Percentiles rank a stretch among this genome's conserved stretches.
These are phyloP conservation scores for Citrullus amarus DNA, from an alignment of 306 rosid genomes.

Conservation along the genomic window DNA sequence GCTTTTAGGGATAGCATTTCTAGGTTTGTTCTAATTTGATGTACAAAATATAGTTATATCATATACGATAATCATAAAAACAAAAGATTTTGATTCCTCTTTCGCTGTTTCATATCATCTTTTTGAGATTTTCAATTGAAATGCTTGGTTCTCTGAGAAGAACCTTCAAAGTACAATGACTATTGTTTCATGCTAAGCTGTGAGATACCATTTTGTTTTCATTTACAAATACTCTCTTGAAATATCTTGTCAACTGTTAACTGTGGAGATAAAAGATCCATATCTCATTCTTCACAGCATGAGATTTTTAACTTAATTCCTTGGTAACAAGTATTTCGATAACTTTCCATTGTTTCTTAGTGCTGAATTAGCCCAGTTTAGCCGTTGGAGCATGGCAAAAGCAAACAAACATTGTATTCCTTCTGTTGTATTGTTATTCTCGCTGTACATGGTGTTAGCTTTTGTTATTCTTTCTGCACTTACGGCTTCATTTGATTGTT, in stretches of 20 bases:
- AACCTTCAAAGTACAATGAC: not conserved
- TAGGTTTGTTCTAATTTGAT: not conserved
- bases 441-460: not conserved
- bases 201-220: not conserved
- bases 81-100: not conserved
- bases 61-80: too few relatives aligned
- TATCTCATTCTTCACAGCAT: not conserved
- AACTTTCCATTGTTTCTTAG: not conserved
- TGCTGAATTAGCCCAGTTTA: not conserved
- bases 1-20: not conserved
- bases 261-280: not conserved
- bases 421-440: not conserved
- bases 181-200: not conserved
- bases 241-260: not conserved
- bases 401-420: not conserved
- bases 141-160: not conserved
- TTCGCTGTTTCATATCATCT: not conserved
- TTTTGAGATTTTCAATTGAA: not conserved
- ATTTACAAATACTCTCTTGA: not conserved
- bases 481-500: not conserved
- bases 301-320: not conserved
- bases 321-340: not conserved
- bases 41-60: not conserved
- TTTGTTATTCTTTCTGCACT: not conserved
- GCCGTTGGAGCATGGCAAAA: not conserved